phyloP scores from a whole-genome alignment of 495 filamentous ascomycete genomes.

The Hypomontagnella submonticulosa region DNA sequence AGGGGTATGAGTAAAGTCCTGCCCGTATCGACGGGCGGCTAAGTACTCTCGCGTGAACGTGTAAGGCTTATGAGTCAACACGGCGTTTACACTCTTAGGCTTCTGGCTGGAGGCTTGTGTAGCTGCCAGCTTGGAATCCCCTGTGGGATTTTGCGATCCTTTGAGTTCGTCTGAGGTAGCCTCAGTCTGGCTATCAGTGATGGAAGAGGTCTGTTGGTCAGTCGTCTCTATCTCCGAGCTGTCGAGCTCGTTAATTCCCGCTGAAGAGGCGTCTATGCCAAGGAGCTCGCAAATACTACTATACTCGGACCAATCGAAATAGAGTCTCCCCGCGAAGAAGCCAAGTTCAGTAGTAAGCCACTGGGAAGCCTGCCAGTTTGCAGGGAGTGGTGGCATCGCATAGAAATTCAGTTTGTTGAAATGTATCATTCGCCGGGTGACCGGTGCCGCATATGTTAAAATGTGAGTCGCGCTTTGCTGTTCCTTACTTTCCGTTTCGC shows the following conservation, averaged over 20 bases:
- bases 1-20: constrained; percentile 64
- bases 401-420: constrained; percentile 63
- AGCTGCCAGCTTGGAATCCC: background rate
- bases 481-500: constrained; percentile 11
- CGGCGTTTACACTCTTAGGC: background rate
- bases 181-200: background rate
- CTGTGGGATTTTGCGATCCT: background rate
- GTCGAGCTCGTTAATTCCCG: constrained; percentile 27
- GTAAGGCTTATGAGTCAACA: constrained; percentile 41
- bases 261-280: constrained; percentile 27
- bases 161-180: background rate
- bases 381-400: constrained; percentile 56
- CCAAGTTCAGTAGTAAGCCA: constrained; percentile 65
- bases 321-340: constrained; percentile 64
- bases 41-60: constrained; percentile 64
- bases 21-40: constrained; percentile 58
- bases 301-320: constrained; percentile 62
- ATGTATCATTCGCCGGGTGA: constrained; percentile 63
- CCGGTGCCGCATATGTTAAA: constrained; percentile 62
- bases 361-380: constrained; percentile 49
- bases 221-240: constrained; percentile 24
- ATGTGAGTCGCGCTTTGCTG: constrained; percentile 45
- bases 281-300: constrained; percentile 41
- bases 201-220: constrained; percentile 5
- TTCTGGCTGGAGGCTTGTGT: background rate